Evolutionary conservation across 78 protist genomes (phyloP).

Genomic region (Chrysochromulina tobinii): DNA sequence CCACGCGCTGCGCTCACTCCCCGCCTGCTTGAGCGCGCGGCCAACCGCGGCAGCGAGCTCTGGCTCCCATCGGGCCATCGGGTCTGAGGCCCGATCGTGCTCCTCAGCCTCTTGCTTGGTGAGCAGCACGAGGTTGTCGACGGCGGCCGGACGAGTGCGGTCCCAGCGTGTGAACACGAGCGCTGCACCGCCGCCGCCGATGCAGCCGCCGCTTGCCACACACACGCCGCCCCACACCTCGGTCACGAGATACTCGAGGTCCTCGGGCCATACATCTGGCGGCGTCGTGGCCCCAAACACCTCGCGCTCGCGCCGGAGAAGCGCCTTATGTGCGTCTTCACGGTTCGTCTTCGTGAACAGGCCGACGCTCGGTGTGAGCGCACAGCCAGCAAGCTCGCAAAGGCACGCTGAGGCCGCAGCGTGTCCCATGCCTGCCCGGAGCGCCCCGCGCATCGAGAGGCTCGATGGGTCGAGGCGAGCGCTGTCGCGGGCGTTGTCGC

Average conservation of each 20-base stretch:
- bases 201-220: neutral
- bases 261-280: neutral
- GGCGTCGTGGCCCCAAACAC: neutral
- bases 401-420: neutral
- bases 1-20: no score
- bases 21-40: no score
- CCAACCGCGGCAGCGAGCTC: no score
- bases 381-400: neutral
- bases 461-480: neutral
- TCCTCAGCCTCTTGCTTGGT: neutral
- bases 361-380: neutral
- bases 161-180: neutral
- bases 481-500: neutral
- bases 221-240: neutral
- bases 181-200: neutral
- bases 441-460: no score
- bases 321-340: neutral
- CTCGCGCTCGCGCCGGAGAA: neutral
- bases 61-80: no score
- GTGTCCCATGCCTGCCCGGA: neutral
- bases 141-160: neutral
- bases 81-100: neutral
- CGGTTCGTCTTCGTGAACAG: neutral
- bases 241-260: neutral
- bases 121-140: neutral